These are phyloP conservation scores for Chondrus crispus DNA, from an alignment of 23 red algal species.

Conservation along the genomic window DNA sequence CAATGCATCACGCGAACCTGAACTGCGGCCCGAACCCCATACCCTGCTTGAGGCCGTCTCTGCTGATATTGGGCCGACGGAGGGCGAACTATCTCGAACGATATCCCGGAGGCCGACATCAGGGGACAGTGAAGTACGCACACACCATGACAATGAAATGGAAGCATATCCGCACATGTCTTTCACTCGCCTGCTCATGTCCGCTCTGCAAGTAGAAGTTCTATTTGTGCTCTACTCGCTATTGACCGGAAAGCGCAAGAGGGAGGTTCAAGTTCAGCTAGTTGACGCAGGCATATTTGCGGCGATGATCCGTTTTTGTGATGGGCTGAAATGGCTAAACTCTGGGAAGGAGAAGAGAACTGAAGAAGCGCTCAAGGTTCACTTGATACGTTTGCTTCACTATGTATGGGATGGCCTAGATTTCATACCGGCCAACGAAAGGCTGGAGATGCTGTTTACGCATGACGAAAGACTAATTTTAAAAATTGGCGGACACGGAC, in stretches of 20 bases:
- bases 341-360: slow-evolving; percentile 13
- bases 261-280: slow-evolving; percentile 48
- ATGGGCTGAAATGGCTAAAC: slow-evolving; percentile 54
- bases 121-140: no score
- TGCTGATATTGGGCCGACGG: no score
- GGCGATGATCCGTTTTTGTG: slow-evolving; percentile 59
- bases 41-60: no score
- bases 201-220: slow-evolving; percentile 52
- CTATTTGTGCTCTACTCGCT: slow-evolving; percentile 73
- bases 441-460: slow-evolving; percentile 21
- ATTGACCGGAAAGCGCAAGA: slow-evolving; percentile 56
- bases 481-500: not conserved
- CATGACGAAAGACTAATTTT: slow-evolving; percentile 16
- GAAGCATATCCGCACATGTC: no score
- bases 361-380: slow-evolving; percentile 51
- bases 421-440: not conserved
- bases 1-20: no score
- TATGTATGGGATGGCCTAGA: slow-evolving; percentile 39
- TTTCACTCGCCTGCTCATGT: slow-evolving; percentile 29
- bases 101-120: no score
- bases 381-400: slow-evolving; percentile 44
- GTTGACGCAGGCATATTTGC: slow-evolving; percentile 39
- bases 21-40: no score
- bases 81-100: no score
- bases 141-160: not conserved